A percentile compares a stretch with the other conserved stretches of the same genome.
These are phyloP conservation scores for Botrytis hyacinthi DNA, from an alignment of 2,329 filamentous ascomycete genomes.

Conservation along the genomic window DNA sequence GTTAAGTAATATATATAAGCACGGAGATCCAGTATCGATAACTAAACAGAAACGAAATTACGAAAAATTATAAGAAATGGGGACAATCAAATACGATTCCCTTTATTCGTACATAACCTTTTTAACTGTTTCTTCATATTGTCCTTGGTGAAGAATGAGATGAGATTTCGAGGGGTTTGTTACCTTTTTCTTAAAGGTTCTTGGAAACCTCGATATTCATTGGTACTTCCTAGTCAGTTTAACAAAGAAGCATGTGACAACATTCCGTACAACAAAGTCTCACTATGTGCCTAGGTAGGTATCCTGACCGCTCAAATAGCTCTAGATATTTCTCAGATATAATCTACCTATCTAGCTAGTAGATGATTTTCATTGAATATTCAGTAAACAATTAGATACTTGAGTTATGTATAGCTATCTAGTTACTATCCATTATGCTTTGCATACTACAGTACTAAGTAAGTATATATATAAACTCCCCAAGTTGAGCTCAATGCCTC, in stretches of 20 bases:
- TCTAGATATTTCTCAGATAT: neutral
- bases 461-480: neutral
- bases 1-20: neutral
- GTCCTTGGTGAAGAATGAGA: neutral
- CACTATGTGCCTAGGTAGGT: neutral
- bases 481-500: neutral
- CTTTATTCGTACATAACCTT: slow-evolving; percentile 6
- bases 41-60: slow-evolving; percentile 3
- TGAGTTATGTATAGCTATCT: neutral
- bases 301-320: neutral
- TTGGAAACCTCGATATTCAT: neutral
- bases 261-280: neutral
- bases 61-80: slow-evolving; percentile 1
- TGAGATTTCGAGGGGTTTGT: neutral
- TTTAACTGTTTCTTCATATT: slow-evolving; percentile 1
- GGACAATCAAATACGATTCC: slow-evolving; percentile 4
- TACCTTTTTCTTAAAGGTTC: neutral
- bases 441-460: neutral
- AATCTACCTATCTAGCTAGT: neutral
- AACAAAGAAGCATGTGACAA: neutral
- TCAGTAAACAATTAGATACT: neutral
- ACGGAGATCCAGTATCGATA: slow-evolving; percentile 10
- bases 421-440: neutral
- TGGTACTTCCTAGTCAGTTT: neutral
- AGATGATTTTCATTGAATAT: neutral